Conservation (phyloP, 768 basidiomycete species). For the Boletellus sp. region DNA sequence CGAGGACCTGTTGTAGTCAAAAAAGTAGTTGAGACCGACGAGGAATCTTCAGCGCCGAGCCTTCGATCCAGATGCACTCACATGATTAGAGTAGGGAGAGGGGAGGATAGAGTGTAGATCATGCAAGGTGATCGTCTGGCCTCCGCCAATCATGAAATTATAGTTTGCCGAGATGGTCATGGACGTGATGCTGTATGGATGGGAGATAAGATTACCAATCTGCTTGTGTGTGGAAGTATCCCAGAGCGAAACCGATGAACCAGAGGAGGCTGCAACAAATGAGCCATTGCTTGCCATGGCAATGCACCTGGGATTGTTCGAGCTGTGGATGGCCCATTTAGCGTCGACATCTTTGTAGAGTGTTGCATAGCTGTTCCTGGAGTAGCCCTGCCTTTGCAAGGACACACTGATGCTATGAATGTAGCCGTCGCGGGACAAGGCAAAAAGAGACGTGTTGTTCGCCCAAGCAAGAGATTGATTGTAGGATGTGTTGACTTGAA, state of each 20-base stretch:
- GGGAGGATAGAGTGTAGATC: neutral
- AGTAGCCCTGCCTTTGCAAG: too few relatives aligned
- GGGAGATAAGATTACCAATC: neutral
- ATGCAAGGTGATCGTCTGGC: neutral
- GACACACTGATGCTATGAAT: neutral
- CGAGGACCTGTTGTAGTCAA: neutral
- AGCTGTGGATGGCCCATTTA: neutral
- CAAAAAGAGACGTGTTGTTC: neutral
- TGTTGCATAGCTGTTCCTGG: too few relatives aligned
- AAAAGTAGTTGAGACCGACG: neutral
- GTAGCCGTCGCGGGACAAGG: neutral
- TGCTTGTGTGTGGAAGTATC: conserved; percentile 1
- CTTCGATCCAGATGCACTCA: neutral
- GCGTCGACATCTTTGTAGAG: too few relatives aligned
- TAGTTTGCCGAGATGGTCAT: conserved; percentile 3
- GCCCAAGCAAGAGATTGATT: conserved; percentile 2
- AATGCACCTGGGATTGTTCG: neutral
- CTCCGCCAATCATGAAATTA: neutral
- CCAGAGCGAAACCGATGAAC: conserved; percentile 6
- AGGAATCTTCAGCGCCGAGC: too few relatives aligned
- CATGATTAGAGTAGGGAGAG: too few relatives aligned
- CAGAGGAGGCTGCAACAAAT: neutral
- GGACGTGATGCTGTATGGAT: neutral
- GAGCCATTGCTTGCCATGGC: neutral
- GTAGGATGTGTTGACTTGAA: too few relatives aligned